Evolutionary conservation across 2,329 filamentous ascomycete species (phyloP).

Genomic region (Rugonectria rugulosa): DNA sequence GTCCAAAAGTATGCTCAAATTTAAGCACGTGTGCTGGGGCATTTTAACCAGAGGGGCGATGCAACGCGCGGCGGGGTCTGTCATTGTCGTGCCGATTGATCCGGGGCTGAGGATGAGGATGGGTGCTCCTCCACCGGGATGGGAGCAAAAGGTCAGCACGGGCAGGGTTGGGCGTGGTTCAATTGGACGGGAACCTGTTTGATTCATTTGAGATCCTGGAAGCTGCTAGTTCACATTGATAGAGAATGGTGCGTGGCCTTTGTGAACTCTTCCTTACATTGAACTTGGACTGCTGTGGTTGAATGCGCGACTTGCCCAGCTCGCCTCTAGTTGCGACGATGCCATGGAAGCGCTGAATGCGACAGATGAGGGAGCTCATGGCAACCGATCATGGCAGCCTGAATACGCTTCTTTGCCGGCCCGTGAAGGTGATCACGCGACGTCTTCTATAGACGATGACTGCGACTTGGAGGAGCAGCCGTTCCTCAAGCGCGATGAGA

Average conservation of each 20-base stretch:
- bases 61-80: conserved; percentile 11
- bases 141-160: background rate
- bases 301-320: background rate
- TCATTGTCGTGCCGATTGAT: conserved; percentile 32
- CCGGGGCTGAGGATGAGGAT: conserved; percentile 15
- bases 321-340: conserved; percentile 4
- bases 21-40: conserved; percentile 25
- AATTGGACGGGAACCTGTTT: too few species aligned
- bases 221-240: too few species aligned
- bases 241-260: too few species aligned
- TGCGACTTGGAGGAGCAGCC: conserved; percentile 17
- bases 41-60: background rate
- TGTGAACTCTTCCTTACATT: too few species aligned
- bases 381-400: background rate
- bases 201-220: too few species aligned
- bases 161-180: too few species aligned
- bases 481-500: conserved; percentile 7
- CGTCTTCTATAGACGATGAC: conserved; percentile 10
- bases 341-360: conserved; percentile 12
- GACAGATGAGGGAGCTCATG: conserved; percentile 11
- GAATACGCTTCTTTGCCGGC: background rate
- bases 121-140: conserved; percentile 8
- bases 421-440: background rate
- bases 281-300: too few species aligned
- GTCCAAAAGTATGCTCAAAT: conserved; percentile 22